Conservation (phyloP, 106 monocot species). For the Apostasia shenzhenica region DNA sequence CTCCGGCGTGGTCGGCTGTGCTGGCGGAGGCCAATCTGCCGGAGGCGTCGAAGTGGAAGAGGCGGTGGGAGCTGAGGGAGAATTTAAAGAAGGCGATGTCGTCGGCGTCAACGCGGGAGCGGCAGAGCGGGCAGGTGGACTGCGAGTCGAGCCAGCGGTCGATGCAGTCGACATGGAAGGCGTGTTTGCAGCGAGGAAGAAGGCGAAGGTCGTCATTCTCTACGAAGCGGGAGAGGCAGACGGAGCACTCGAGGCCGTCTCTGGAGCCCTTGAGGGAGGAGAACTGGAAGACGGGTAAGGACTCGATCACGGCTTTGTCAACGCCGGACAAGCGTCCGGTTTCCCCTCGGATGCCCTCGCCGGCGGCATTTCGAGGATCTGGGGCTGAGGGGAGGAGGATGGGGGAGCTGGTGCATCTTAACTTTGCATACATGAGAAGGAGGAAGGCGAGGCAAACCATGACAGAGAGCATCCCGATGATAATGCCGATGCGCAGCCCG, state of each 20-base stretch:
- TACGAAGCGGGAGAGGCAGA: conserved; percentile 56
- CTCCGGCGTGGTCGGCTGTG: neutral
- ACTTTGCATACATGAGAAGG: conserved; percentile 64
- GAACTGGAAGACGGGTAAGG: conserved; percentile 84
- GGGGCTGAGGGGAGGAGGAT: neutral
- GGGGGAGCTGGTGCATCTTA: conserved; percentile 25
- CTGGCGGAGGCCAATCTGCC: too few species aligned
- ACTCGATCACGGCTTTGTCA: conserved; percentile 54
- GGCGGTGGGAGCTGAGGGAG: conserved; percentile 32
- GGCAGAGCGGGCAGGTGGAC: conserved; percentile 77
- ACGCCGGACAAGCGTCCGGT: conserved; percentile 31
- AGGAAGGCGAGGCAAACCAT: conserved; percentile 47
- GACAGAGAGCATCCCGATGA: conserved; percentile 56
- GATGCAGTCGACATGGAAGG: conserved; percentile 71
- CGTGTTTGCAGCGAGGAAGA: conserved; percentile 71
- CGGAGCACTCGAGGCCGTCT: conserved; percentile 68
- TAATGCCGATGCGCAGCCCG: conserved; percentile 44
- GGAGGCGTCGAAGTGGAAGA: conserved; percentile 13
- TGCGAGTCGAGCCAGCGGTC: conserved; percentile 74
- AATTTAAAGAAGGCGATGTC: conserved; percentile 37
- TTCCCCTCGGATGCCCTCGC: neutral
- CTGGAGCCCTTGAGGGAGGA: conserved; percentile 38
- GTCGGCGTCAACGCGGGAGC: conserved; percentile 30
- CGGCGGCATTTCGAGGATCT: neutral
- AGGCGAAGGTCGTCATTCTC: conserved; percentile 58